phyloP scores from a whole-genome alignment of 805 yeast genomes.

The Candida parachauliodes region DNA sequence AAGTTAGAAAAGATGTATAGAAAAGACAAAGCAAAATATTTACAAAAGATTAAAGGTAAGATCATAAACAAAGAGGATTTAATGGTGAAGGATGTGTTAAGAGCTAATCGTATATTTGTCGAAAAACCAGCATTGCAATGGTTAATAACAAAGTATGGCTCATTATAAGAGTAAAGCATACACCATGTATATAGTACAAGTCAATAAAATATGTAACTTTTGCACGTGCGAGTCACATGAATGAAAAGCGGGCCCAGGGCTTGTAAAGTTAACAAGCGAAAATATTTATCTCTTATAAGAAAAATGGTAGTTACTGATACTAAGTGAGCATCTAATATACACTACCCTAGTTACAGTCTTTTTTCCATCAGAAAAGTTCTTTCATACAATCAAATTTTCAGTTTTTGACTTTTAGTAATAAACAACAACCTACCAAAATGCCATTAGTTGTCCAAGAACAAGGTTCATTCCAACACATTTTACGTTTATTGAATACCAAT shows the following conservation, averaged over 20 bases:
- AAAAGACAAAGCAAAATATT: slow-evolving; percentile 5
- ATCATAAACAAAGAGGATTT: slow-evolving; percentile 73
- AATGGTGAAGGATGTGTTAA: slow-evolving; percentile 78
- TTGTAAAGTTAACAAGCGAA: too few relatives aligned
- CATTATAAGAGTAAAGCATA: slow-evolving; percentile 4
- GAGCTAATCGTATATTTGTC: slow-evolving; percentile 70
- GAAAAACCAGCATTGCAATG: slow-evolving; percentile 72
- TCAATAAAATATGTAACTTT: not conserved
- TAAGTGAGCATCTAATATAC: too few relatives aligned
- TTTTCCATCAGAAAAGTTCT: slow-evolving; percentile 1
- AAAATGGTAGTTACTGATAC: too few relatives aligned
- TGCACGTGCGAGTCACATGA: slow-evolving; percentile 4
- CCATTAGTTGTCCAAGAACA: slow-evolving; percentile 98
- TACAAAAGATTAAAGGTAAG: slow-evolving; percentile 6
- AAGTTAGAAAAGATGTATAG: slow-evolving; percentile 4
- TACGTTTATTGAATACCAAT: slow-evolving; percentile 99
- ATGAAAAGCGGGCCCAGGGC: not conserved
- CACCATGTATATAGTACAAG: slow-evolving; percentile 7
- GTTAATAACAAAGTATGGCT: slow-evolving; percentile 35
- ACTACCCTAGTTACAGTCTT: slow-evolving; percentile 4
- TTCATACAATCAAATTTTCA: slow-evolving; percentile 1
- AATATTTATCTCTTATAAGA: too few relatives aligned
- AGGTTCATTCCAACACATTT: slow-evolving; percentile 99
- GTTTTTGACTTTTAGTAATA: not conserved
- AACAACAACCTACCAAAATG: slow-evolving; percentile 44